Evolutionary conservation across 768 basidiomycete genomes (phyloP).

Genomic region (Leccinellum luteum): DNA sequence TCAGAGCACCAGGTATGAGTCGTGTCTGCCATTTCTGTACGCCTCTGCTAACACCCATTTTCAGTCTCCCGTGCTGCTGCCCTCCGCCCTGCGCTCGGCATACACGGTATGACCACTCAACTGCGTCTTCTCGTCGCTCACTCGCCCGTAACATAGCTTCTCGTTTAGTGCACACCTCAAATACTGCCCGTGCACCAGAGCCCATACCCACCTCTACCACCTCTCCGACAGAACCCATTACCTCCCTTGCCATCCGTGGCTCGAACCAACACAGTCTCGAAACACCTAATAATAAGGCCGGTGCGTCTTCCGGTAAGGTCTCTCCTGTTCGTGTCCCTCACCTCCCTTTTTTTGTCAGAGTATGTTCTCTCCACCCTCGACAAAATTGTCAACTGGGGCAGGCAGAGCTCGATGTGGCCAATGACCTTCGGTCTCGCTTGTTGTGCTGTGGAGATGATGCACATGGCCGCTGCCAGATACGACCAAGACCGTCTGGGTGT

Average conservation of each 20-base stretch:
- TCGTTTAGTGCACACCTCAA: constrained; percentile 59
- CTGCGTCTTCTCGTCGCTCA: constrained; percentile 10
- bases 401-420: constrained; percentile 99
- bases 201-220: constrained; percentile 43
- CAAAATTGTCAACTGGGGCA: constrained; percentile 96
- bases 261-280: constrained; percentile 86
- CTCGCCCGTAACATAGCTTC: constrained; percentile 37
- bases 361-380: constrained; percentile 96
- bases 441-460: constrained; percentile 99
- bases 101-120: constrained; percentile 36
- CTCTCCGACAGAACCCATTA: constrained; percentile 53
- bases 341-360: constrained; percentile 46
- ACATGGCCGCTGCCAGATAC: constrained; percentile 98
- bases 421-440: constrained; percentile 99
- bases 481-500: constrained; percentile 97
- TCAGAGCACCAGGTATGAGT: constrained; percentile 37
- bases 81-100: constrained; percentile 43
- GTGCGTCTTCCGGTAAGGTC: constrained; percentile 39
- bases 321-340: constrained; percentile 1
- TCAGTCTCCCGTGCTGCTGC: constrained; percentile 37
- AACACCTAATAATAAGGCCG: constrained; percentile 86
- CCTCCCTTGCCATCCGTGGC: constrained; percentile 68
- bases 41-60: constrained; percentile 21
- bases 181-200: constrained; percentile 40
- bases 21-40: constrained; percentile 28